Percentiles rank a stretch among this genome's conserved stretches.
These are phyloP conservation scores for Pseudogymnoascus sp. DNA, from an alignment of 2,329 filamentous ascomycete genomes.

Conservation along the genomic window DNA sequence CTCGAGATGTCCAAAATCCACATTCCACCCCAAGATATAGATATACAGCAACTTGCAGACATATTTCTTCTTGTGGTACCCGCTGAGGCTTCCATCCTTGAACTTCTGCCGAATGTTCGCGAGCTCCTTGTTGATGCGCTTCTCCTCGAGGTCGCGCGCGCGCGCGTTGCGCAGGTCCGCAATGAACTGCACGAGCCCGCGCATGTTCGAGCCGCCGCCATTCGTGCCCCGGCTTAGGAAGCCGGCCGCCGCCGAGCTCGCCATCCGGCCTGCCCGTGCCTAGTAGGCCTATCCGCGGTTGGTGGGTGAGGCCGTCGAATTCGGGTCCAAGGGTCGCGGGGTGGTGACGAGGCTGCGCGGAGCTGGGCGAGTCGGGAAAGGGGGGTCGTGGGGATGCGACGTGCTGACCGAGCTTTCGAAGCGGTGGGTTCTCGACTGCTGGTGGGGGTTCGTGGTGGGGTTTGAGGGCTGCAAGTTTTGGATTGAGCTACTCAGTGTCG, in stretches of 20 bases:
- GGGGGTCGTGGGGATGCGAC: background rate
- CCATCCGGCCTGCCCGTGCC: conserved; percentile 18
- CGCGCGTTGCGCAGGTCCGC: conserved; percentile 91
- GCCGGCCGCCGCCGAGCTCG: conserved; percentile 35
- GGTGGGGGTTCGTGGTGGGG: background rate
- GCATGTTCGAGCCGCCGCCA: conserved; percentile 60
- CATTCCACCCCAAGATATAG: conserved; percentile 97
- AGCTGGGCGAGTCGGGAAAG: background rate
- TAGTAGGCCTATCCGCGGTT: background rate
- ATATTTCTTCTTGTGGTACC: conserved; percentile 99
- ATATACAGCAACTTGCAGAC: conserved; percentile 96
- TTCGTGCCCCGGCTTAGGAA: conserved; percentile 57
- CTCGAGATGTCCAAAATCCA: conserved; percentile 97
- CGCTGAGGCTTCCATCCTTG: conserved; percentile 75
- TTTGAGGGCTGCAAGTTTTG: background rate
- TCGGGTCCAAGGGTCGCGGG: background rate
- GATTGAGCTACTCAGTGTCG: background rate
- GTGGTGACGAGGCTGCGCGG: background rate
- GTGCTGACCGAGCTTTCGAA: background rate
- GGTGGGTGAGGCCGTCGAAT: background rate
- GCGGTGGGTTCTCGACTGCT: background rate
- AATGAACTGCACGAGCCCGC: conserved; percentile 94
- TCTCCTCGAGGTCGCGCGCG: conserved; percentile 93
- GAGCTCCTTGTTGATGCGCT: conserved; percentile 98
- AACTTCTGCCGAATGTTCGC: conserved; percentile 68